Base-by-base conservation (phyloP, 768 basidiomycete species). In the Clitopilus passeckerianus region DNA sequence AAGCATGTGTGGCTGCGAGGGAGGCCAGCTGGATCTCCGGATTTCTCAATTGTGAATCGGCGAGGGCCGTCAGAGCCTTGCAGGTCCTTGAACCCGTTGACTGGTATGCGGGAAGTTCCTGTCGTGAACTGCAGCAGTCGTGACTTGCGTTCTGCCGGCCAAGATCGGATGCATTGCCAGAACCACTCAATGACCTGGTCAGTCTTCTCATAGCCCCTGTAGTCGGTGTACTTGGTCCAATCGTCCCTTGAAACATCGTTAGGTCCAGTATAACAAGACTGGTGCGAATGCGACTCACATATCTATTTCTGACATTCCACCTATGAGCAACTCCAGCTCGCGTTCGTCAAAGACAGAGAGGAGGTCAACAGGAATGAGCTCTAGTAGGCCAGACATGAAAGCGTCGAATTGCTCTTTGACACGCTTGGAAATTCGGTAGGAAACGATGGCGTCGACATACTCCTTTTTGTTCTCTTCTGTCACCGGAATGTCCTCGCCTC, bases 1-100 rank as follows among this genome's bases (percentile, higher is more conserved):
- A 97, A 96, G 74, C 95, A 97, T 1, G 94, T 97, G 71, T 96
- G 95, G 65, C 88, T 90, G 69, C 95, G 85, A 1, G 95, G 95
- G 54, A 97, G 71, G 52, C 93, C 91, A 14, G 82, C 85, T 10
- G 93, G 89, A 69, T 96, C 94, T 5, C 95, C 95, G 20, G 88
- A 89, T 74, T 96, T 96, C 74, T 97, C 94, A 61, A 97, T 95
- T 10, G 95, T 97, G 71, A 97, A 97, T 61, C 94, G 77, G 58
- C 94, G 77, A 1, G 95, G 94, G 0, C 94, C 94, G 72, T 97
- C 94, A 0, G 90, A 91, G 8, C 94, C 94, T 74, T 96, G 94
- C 6, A 95, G 77, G 68, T 96, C 94, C 68, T 95, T 95, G 80
- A 96, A 96, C 0, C 94, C 95, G 68, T 94, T 94, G 66, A 94